Conservation (phyloP, 768 basidiomycete genomes). For the Melanogaster broomeanus region DNA sequence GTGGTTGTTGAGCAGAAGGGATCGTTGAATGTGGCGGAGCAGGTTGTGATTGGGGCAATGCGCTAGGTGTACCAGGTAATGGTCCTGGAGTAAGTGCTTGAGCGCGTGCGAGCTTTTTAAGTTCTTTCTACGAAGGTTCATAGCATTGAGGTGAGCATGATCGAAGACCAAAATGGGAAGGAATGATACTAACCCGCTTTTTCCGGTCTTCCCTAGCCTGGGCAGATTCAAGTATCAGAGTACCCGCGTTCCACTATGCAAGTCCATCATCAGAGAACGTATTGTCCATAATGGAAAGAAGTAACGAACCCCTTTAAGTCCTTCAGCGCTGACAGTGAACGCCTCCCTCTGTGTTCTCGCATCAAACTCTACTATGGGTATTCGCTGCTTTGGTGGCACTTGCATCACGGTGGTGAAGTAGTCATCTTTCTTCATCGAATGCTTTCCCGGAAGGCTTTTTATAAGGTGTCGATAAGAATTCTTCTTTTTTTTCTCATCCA, state of each 20-base stretch:
- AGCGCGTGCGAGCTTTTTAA: slow-evolving; percentile 66
- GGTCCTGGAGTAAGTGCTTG: slow-evolving; percentile 32
- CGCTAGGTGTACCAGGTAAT: slow-evolving; percentile 21
- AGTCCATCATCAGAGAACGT: slow-evolving; percentile 11
- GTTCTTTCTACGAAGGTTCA: slow-evolving; percentile 57
- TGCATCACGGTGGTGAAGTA: slow-evolving; percentile 67
- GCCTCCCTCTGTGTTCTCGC: slow-evolving; percentile 67
- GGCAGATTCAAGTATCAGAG: slow-evolving; percentile 64
- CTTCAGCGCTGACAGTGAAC: slow-evolving; percentile 71
- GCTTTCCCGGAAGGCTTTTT: slow-evolving; percentile 76
- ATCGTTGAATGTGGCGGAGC: slow-evolving; percentile 24
- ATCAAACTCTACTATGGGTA: slow-evolving; percentile 64
- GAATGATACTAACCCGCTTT: slow-evolving; percentile 58
- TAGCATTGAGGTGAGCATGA: slow-evolving; percentile 11
- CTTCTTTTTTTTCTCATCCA: slow-evolving; percentile 69
- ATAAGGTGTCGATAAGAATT: slow-evolving; percentile 78
- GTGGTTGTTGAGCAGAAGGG: slow-evolving; percentile 24
- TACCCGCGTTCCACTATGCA: slow-evolving; percentile 64
- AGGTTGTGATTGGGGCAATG: slow-evolving; percentile 37
- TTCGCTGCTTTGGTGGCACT: slow-evolving; percentile 70
- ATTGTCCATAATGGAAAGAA: slow-evolving; percentile 12
- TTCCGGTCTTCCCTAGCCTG: slow-evolving; percentile 79
- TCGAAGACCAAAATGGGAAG: slow-evolving; percentile 1
- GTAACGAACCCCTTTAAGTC: slow-evolving; percentile 66
- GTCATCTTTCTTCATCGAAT: slow-evolving; percentile 79